Percentiles rank a stretch among this genome's conserved stretches.
These are phyloP conservation scores for Coemansia sp. DNA, from an alignment of 192 early-diverging fungal species.

Conservation along the genomic window DNA sequence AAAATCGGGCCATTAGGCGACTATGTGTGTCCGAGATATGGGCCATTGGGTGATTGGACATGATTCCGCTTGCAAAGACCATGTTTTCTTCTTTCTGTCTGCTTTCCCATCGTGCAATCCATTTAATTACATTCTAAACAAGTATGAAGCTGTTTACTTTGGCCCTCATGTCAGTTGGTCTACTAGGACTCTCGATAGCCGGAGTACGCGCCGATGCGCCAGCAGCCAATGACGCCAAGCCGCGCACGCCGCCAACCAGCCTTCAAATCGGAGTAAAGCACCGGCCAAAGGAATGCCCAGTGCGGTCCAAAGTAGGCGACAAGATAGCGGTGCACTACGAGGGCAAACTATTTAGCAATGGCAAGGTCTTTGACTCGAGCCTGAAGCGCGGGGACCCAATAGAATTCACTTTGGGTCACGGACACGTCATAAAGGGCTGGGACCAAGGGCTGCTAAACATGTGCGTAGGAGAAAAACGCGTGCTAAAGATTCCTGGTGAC, in stretches of 20 bases:
- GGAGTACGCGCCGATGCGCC: neutral
- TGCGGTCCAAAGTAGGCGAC: constrained; percentile 54
- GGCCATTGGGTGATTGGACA: neutral
- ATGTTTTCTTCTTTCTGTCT: neutral
- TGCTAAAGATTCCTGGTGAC: constrained; percentile 74
- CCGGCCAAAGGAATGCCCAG: constrained; percentile 18
- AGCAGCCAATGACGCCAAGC: neutral
- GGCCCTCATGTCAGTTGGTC: neutral
- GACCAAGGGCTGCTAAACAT: constrained; percentile 84
- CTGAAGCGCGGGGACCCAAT: constrained; percentile 77
- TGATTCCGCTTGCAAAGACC: neutral
- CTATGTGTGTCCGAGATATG: neutral
- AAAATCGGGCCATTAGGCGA: neutral
- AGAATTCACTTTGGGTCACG: constrained; percentile 81
- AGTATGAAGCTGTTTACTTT: constrained; percentile 4
- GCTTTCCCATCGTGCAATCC: neutral
- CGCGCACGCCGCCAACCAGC: constrained; percentile 15
- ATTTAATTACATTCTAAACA: neutral
- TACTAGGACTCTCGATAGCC: neutral
- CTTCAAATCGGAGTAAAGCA: constrained; percentile 42
- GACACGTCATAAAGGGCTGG: constrained; percentile 86
- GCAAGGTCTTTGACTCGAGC: constrained; percentile 84
- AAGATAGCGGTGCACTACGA: constrained; percentile 65
- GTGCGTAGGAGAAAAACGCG: constrained; percentile 82
- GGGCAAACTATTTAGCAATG: constrained; percentile 58